Conservation (phyloP, 176 grass and related monocot species). For the Ananas comosus region DNA sequence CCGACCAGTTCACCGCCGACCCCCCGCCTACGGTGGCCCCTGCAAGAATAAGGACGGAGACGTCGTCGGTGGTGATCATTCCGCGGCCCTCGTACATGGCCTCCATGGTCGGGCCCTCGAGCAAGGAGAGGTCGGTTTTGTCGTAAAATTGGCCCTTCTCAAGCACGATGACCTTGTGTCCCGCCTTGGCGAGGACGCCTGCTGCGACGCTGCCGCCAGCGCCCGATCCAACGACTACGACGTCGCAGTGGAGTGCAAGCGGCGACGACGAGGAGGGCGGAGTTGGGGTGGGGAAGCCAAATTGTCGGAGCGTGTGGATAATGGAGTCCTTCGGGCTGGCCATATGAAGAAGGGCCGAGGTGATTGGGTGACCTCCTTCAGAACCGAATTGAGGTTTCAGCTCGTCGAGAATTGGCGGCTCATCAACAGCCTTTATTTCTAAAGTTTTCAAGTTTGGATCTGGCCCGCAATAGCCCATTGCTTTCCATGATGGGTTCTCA, state of each 20-base stretch:
- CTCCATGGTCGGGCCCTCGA: slow-evolving; percentile 64
- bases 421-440: background rate
- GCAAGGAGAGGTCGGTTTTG: slow-evolving; percentile 53
- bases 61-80: slow-evolving; percentile 41
- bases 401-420: background rate
- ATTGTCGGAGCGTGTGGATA: slow-evolving; percentile 35
- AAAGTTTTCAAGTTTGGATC: background rate
- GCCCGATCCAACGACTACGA: slow-evolving; percentile 71
- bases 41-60: slow-evolving; percentile 41
- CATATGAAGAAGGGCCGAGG: slow-evolving; percentile 50
- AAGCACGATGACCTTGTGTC: slow-evolving; percentile 71
- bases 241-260: slow-evolving; percentile 54
- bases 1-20: slow-evolving; percentile 92
- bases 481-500: slow-evolving; percentile 57
- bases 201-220: slow-evolving; percentile 75
- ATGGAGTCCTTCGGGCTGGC: slow-evolving; percentile 37
- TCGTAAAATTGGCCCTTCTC: slow-evolving; percentile 89
- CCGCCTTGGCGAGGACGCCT: slow-evolving; percentile 59
- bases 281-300: slow-evolving; percentile 36
- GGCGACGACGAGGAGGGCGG: slow-evolving; percentile 8
- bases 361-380: slow-evolving; percentile 37
- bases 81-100: slow-evolving; percentile 56
- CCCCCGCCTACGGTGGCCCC: slow-evolving; percentile 86
- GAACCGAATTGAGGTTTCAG: background rate
- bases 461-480: slow-evolving; percentile 54